phyloP scores from a whole-genome alignment of 495 filamentous ascomycete genomes.

The Thozetella sp. region DNA sequence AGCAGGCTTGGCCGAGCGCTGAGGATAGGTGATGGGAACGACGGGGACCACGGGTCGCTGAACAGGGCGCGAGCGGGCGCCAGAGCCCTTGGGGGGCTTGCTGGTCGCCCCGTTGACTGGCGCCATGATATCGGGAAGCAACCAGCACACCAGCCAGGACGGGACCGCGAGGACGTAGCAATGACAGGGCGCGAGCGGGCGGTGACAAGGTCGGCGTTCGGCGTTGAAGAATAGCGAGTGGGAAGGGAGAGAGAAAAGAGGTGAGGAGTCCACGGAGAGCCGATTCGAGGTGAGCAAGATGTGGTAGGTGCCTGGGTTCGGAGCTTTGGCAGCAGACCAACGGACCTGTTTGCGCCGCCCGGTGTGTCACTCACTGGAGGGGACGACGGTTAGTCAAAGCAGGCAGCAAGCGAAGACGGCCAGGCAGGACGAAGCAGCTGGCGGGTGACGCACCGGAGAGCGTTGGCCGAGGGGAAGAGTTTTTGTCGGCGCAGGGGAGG shows the following conservation, averaged over 20 bases:
- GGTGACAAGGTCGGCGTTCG: background rate
- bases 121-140: conserved; percentile 20
- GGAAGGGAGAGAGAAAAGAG: background rate
- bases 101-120: conserved; percentile 17
- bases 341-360: background rate
- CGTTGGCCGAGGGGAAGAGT: background rate
- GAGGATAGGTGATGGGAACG: conserved; percentile 27
- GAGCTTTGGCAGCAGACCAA: conserved; percentile 1
- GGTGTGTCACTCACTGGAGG: background rate
- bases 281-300: conserved; percentile 4
- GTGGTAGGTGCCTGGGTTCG: background rate
- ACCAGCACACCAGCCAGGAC: background rate
- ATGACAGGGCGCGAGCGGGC: conserved; percentile 1
- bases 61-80: conserved; percentile 12
- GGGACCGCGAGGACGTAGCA: conserved; percentile 4
- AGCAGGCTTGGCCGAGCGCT: conserved; percentile 14
- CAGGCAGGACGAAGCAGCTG: background rate
- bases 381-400: background rate
- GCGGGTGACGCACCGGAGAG: background rate
- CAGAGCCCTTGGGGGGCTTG: conserved; percentile 18
- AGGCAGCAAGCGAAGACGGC: background rate
- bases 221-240: background rate
- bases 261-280: too few species aligned
- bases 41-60: conserved; percentile 22
- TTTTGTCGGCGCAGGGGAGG: background rate